Percentiles rank a stretch among this genome's conserved stretches.
phyloP scores from a whole-genome alignment of 257 asterid genomes.

The Fraxinus quadrangulata region DNA sequence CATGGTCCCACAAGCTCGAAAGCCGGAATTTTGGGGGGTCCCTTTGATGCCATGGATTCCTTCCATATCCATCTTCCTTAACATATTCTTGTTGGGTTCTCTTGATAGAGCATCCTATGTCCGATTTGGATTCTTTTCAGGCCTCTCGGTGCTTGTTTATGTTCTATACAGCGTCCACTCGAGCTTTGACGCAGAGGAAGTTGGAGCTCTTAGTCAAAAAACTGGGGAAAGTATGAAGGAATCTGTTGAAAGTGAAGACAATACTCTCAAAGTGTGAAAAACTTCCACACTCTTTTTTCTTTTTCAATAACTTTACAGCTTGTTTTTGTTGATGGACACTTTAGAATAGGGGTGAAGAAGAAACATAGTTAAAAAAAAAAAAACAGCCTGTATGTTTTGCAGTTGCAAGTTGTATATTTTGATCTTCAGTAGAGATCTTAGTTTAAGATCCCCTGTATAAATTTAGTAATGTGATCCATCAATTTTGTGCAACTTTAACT shows the following conservation, averaged over 20 bases:
- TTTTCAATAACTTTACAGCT: constrained; percentile 31
- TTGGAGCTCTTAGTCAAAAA: constrained; percentile 57
- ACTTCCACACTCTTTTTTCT: background rate
- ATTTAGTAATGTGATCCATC: constrained; percentile 33
- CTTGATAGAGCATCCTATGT: constrained; percentile 63
- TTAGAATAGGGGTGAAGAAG: constrained; percentile 19
- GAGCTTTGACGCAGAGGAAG: constrained; percentile 88
- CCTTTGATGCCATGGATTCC: constrained; percentile 99
- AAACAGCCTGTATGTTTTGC: constrained; percentile 30
- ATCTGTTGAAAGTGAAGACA: constrained; percentile 53
- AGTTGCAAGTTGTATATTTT: constrained; percentile 47
- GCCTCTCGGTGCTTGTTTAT: constrained; percentile 56
- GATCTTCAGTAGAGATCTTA: constrained; percentile 22
- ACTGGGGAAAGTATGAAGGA: constrained; percentile 49
- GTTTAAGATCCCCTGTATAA: constrained; percentile 26
- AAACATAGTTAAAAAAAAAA: background rate
- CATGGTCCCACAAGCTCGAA: constrained; percentile 71
- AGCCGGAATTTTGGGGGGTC: constrained; percentile 95
- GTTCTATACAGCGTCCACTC: constrained; percentile 84
- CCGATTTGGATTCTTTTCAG: constrained; percentile 82
- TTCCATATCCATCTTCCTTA: constrained; percentile 73
- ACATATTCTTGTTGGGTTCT: constrained; percentile 81
- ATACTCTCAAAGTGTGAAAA: constrained; percentile 45
- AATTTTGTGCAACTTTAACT: constrained; percentile 31
- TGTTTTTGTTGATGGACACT: constrained; percentile 29